Base-by-base conservation (phyloP, 345 rosid genomes). In the Arabis alpina region DNA sequence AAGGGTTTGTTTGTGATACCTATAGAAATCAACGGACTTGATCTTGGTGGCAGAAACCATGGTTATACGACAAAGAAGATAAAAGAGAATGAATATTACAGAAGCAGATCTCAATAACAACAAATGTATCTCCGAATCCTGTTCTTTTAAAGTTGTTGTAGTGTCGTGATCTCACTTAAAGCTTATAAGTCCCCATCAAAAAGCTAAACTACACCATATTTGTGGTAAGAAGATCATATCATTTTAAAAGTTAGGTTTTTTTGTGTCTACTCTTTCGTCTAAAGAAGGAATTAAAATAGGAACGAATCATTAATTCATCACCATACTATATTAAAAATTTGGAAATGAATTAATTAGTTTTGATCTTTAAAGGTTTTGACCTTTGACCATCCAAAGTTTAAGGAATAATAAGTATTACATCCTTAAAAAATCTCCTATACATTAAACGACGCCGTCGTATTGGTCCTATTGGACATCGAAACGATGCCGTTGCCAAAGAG, bases 11-110 rank as follows among this genome's bases (percentile, higher is more conserved):
- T 36, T 2, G 5, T 4, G 2, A 67, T 50, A 87, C 92, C 92
- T 82, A 80, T 80, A 85, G 74, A 88, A 88, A 77, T 88, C 91
- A 59, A 88, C 84, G 51, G 91, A 80, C 59, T 84, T 88, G 87
- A 88, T 67, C 82, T 74, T 86, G 77, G 76, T 70, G 41, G 86
- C 25, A 30, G 89, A 82, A 76, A 86, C 65, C 94, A 88, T 88
- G 84, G 75, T 77, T 77, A 54, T 41, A 5, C 45, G 5, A 14
- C 40, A 11, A 11, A 56, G 64, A 45, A 44, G 11, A 36, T 19
- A 58, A 48, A 19, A 19, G 23, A 19, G 23, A 19, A 19, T 19
- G 23, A 19, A 19, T 19, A 19, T 19, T 19, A 19, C 16, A 16
- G 47, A 36, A 36, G 8, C 68, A 64, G 66, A 71, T 71, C 73